phyloP scores from a whole-genome alignment of 768 basidiomycete species.

The Gloeophyllum trabeum region DNA sequence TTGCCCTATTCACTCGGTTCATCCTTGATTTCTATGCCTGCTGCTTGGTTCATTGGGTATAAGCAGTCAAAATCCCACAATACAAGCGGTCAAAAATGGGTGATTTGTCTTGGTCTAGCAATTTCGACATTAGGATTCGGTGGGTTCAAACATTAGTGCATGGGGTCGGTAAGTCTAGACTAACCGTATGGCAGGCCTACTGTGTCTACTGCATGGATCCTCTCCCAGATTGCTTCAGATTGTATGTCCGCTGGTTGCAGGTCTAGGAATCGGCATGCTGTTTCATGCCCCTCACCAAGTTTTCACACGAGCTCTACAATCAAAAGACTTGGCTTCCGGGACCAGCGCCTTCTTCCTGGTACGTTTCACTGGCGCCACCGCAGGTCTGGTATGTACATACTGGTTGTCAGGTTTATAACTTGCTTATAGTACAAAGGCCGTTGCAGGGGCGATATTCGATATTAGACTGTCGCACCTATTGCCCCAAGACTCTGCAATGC shows the following conservation, averaged over 20 bases:
- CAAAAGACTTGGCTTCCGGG: constrained; percentile 60
- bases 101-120: constrained; percentile 51
- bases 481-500: constrained; percentile 33
- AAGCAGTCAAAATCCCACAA: constrained; percentile 45
- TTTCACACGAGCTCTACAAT: constrained; percentile 54
- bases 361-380: constrained; percentile 77
- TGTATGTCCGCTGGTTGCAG: constrained; percentile 59
- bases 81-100: constrained; percentile 54
- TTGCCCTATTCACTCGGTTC: constrained; percentile 82
- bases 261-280: constrained; percentile 71
- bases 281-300: constrained; percentile 83
- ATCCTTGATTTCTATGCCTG: constrained; percentile 76
- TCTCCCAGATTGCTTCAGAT: constrained; percentile 33
- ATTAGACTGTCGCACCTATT: constrained; percentile 34
- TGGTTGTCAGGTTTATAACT: constrained; percentile 10
- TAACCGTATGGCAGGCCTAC: constrained; percentile 37
- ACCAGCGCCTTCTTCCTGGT: constrained; percentile 85
- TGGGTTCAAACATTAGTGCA: constrained; percentile 16
- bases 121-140: constrained; percentile 68
- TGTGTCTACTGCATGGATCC: constrained; percentile 48
- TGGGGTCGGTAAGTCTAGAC: too few species aligned
- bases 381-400: constrained; percentile 51
- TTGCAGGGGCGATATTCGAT: constrained; percentile 68
- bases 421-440: constrained; percentile 33
- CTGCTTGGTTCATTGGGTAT: constrained; percentile 71